Evolutionary conservation across 2,329 filamentous ascomycete genomes (phyloP), one percentile per base, ranked within the genome.

Genomic region (Hortaea sp.): DNA sequence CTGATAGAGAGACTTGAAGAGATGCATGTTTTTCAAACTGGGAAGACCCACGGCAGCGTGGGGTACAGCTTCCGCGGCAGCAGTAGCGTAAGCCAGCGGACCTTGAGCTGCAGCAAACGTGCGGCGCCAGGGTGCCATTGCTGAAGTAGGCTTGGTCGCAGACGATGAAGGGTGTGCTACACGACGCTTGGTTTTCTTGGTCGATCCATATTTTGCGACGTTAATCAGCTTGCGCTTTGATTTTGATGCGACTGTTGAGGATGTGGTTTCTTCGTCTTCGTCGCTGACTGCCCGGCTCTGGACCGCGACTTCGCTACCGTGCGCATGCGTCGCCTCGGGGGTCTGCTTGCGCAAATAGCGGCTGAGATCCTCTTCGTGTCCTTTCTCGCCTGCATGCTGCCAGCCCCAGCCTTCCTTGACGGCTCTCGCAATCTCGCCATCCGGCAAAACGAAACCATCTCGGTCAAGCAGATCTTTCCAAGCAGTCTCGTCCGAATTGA

Each of bases 1-100:
- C 52, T 90, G 87, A 62, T 97, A 98, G 5, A 98, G 77, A 0
- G 90, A 94, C 66, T 98, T 98, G 77, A 87, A 97, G 1, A 98
- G 78, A 65, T 97, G 92, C 49, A 97, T 77, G 56, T 84, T 84
- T 40, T 85, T 81, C 31, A 98, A 71, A 56, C 81, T 85, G 3
- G 86, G 72, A 4, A 97, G 67, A 9, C 89, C 89, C 37, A 94
- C 71, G 39, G 84, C 77, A 5, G 88, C 88, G 59, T 90, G 84
- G 1, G 88, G 85, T 10, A 95, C 81, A 7, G 88, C 86, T 30
- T 81, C 63, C 3, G 83, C 82, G n/a, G 92, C 92, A 46, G 87
- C 85, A 59, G 81, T 88, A 29, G 90, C 90, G 43, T 85, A 87
- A 43, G 86, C 88, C 54, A 89, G 82, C 1, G 90, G 89, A 0